These are phyloP conservation scores for Yamadazyma sp. DNA, from an alignment of 805 yeast species.

Conservation along the genomic window DNA sequence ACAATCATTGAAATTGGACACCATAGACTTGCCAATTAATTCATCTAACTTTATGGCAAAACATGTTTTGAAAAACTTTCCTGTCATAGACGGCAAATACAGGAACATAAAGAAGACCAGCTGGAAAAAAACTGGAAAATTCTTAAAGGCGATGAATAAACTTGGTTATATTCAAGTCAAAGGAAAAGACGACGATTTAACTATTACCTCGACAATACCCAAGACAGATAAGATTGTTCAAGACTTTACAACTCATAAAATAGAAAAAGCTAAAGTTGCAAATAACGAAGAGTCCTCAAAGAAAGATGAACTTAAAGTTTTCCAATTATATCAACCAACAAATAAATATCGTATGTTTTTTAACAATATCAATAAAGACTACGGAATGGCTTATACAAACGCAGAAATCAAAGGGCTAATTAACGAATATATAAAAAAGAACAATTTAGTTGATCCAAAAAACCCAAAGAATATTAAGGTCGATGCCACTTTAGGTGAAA, in stretches of 20 bases:
- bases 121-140: conserved; percentile 88
- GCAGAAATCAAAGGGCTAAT: conserved; percentile 54
- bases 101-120: conserved; percentile 74
- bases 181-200: conserved; percentile 82
- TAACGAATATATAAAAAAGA: conserved; percentile 51
- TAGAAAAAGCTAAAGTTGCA: conserved; percentile 15
- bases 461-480: conserved; percentile 54
- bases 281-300: conserved; percentile 17
- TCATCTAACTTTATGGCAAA: conserved; percentile 75
- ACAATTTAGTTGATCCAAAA: conserved; percentile 48
- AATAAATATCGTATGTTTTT: conserved; percentile 46
- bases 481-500: conserved; percentile 51
- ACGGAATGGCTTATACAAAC: conserved; percentile 45
- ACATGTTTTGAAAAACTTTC: conserved; percentile 69
- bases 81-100: conserved; percentile 51
- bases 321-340: conserved; percentile 57
- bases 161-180: conserved; percentile 62
- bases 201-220: conserved; percentile 50
- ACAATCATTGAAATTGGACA: conserved; percentile 60
- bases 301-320: conserved; percentile 24
- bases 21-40: conserved; percentile 60
- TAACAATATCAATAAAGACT: conserved; percentile 36
- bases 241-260: conserved; percentile 63
- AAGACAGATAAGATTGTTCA: conserved; percentile 46
- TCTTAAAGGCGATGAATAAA: conserved; percentile 83